Evolutionary conservation across 176 grass and related monocot genomes (phyloP).

Genomic region (Areca catechu): DNA sequence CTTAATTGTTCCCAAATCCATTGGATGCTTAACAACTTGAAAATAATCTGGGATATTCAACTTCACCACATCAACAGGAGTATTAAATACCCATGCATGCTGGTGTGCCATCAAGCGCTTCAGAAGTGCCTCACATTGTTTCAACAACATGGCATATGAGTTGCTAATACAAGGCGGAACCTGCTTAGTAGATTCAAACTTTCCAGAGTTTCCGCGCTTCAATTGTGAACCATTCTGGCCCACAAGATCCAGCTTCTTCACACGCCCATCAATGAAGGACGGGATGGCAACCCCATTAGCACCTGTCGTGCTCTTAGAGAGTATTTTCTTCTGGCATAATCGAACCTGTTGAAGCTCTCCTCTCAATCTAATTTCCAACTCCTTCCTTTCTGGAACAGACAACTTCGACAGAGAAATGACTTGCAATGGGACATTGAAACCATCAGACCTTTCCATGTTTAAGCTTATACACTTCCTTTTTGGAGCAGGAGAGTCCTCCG

Average conservation of each 20-base stretch:
- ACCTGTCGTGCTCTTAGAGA: constrained; percentile 15
- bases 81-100: constrained; percentile 49
- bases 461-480: constrained; percentile 64
- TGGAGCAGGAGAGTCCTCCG: constrained; percentile 48
- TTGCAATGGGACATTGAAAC: constrained; percentile 39
- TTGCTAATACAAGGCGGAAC: constrained; percentile 27
- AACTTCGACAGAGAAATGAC: constrained; percentile 47
- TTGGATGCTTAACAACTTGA: constrained; percentile 71
- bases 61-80: constrained; percentile 68
- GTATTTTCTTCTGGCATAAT: constrained; percentile 43
- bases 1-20: constrained; percentile 87
- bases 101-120: constrained; percentile 57
- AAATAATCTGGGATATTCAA: constrained; percentile 92
- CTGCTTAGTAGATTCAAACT: constrained; percentile 28
- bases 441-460: constrained; percentile 22
- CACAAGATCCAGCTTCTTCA: constrained; percentile 18
- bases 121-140: constrained; percentile 67
- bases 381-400: constrained; percentile 39
- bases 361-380: constrained; percentile 42
- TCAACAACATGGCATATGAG: constrained; percentile 35
- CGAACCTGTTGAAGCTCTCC: constrained; percentile 53
- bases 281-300: constrained; percentile 21
- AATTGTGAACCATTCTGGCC: constrained; percentile 29
- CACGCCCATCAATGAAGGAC: constrained; percentile 20
- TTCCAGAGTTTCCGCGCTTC: constrained; percentile 35